Evolutionary conservation across 2,329 filamentous ascomycete genomes (phyloP).

Genomic region (Penicillium sp.): DNA sequence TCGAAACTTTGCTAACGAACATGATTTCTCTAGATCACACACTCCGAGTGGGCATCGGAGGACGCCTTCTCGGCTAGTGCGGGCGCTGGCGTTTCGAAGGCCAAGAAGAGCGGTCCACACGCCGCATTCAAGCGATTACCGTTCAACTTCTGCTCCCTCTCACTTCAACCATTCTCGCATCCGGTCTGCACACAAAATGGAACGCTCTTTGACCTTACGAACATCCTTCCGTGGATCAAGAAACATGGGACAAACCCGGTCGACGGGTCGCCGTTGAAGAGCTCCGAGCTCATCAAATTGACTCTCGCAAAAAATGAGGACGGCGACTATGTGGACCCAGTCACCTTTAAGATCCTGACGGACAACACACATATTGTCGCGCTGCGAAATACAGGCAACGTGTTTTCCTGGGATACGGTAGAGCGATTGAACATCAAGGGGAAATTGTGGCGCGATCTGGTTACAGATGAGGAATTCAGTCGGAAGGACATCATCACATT

Average conservation of each 20-base stretch:
- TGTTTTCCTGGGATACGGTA: constrained; percentile 94
- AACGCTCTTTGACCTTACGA: constrained; percentile 91
- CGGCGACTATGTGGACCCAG: constrained; percentile 89
- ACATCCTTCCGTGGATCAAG: constrained; percentile 91
- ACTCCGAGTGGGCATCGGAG: constrained; percentile 93
- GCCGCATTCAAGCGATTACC: constrained; percentile 83
- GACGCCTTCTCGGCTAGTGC: constrained; percentile 84
- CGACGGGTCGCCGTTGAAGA: constrained; percentile 74
- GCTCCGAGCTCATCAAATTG: constrained; percentile 83
- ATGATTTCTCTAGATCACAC: constrained; percentile 69
- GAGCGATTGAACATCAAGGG: constrained; percentile 94
- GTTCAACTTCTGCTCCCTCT: constrained; percentile 97
- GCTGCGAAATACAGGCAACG: constrained; percentile 82
- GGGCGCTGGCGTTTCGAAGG: constrained; percentile 65
- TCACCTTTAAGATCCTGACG: constrained; percentile 96
- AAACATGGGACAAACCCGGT: constrained; percentile 93
- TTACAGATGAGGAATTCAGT: constrained; percentile 83
- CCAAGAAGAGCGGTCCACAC: constrained; percentile 52
- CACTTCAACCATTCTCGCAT: constrained; percentile 90
- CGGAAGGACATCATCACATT: constrained; percentile 93
- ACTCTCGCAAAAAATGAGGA: constrained; percentile 91
- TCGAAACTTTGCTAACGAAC: constrained; percentile 19
- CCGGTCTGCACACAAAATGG: constrained; percentile 88
- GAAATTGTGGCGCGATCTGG: constrained; percentile 90
- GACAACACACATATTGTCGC: constrained; percentile 98